Base-by-base conservation (phyloP, 345 rosid genomes). In the Durio zibethinus region DNA sequence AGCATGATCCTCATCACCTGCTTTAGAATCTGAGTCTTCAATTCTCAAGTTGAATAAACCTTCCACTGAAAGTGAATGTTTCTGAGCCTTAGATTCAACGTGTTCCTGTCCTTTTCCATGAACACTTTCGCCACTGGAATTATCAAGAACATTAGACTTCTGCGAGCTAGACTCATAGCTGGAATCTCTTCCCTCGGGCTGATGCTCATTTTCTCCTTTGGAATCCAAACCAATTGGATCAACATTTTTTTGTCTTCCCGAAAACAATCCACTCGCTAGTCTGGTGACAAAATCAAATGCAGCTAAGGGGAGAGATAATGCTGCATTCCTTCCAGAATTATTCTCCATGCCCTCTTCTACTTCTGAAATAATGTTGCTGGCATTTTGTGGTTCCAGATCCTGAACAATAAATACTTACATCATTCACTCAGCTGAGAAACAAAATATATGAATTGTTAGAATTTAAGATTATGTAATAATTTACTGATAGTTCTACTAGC, bases 261-360 rank as follows among this genome's bases (percentile, higher is more conserved):
- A 90, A 82, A 97, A 90, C 71, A 95, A 87, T 83, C 96, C 99
- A 71, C 87, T 81, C 20, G 99, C 99, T 68, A 95, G 75, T 82
- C 94, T 88, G 73, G 92, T 84, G 66, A 93, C 90, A 87, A 93
- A 91, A 80, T 84, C 99, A 79, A 95, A 83, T 21, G 97, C 99
- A 78, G 98, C 94, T 76, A 89, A 84, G 59, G 99, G 94, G 78
- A 95, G 89, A 86, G 95, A 86, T 60, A 94, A 84, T 54, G 94
- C 96, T 36, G 91, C 81, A 79, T 84, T 94, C 81, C 86, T 88
- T 79, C 90, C 97, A 64, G 89, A 84, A 75, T 81, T 85, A 66
- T 80, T 82, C 53, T 86, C 90, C 7, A 69, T 62, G 72, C 61
- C 77, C 53, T 68, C 90, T 53, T 84, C 89, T 15, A 75, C 83